Base-by-base conservation (phyloP, 2,329 filamentous ascomycete genomes). In the Cercospora citrullina region DNA sequence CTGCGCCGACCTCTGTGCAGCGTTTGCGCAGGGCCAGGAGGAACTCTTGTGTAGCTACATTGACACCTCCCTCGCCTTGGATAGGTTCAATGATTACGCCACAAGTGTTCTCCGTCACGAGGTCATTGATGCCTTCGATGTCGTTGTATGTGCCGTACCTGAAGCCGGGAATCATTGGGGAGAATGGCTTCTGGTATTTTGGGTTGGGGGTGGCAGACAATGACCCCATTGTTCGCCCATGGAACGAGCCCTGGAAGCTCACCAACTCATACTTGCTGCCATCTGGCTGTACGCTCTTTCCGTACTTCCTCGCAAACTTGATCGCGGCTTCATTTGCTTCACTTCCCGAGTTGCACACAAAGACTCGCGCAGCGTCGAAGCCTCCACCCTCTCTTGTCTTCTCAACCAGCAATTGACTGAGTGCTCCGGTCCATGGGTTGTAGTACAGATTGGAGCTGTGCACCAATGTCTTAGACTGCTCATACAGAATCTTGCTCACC, bases 281-380 rank as follows among this genome's bases (percentile, higher is more conserved):
- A 55, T 77, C 74, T n/a, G 75, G 70, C 53, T 76, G 72, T 14
- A 74, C 66, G 42, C 65, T 75, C 80, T 94, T 94, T 74, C 93
- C 94, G 23, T 91, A 90, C 81, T 99, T 99, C 74, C 95, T 88
- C 21, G 94, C 91, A 76, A 99, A 98, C 80, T 99, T 99, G 79
- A 99, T 91, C 39, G 94, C 95, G 1, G 94, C 95, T 82, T 99
- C 95, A 80, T 99, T 99, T 77, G 95, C 95, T 82, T 99, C 95
- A 68, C 91, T 92, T 68, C 95, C 95, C 4, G 94, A 97, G 83
- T 99, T 99, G 84, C 93, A 97, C 72, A 99, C 87, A 78, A 99
- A 99, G 2, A 92, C 93, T 66, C 91, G 87, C 21, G 87, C 84
- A 76, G 90, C 87, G 73, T 91, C 88, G 91, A 98, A 97, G 72